Evolutionary conservation across 2,329 filamentous ascomycete genomes (phyloP).

Genomic region (Bipolaris bicolor): DNA sequence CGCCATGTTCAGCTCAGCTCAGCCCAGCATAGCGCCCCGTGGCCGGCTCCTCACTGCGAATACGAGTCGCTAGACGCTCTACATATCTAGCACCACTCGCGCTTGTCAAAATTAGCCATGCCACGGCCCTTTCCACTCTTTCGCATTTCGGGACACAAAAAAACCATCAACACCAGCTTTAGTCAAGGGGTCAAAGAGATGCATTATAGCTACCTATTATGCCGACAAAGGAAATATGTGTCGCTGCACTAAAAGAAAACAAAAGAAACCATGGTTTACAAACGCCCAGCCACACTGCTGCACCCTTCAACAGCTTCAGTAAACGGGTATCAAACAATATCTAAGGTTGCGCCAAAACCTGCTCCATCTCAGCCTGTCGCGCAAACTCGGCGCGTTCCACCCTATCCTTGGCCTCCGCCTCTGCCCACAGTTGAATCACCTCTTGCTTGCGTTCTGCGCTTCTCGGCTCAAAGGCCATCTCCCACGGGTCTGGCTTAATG

Average conservation of each 20-base stretch:
- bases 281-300: conserved; percentile 10
- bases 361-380: conserved; percentile 28
- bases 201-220: neutral
- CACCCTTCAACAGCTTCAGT: conserved; percentile 2
- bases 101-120: neutral
- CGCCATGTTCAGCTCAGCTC: neutral
- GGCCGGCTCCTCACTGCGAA: conserved; percentile 13
- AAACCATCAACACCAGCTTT: neutral
- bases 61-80: conserved; percentile 2
- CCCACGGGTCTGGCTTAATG: conserved; percentile 62
- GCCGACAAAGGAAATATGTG: neutral
- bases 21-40: neutral
- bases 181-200: neutral
- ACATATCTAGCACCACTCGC: neutral
- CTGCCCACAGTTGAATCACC: conserved; percentile 41
- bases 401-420: conserved; percentile 46
- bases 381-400: conserved; percentile 47
- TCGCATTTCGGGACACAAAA: neutral
- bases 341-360: conserved; percentile 15
- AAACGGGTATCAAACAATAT: neutral
- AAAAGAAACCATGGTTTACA: neutral
- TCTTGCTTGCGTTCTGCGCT: conserved; percentile 49
- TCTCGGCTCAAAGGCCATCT: conserved; percentile 61
- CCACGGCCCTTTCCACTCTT: neutral
- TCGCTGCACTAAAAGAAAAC: neutral